Evolutionary conservation across 371 early-diverging fungal species (phyloP).

Genomic region (Rhizopus delemar): DNA sequence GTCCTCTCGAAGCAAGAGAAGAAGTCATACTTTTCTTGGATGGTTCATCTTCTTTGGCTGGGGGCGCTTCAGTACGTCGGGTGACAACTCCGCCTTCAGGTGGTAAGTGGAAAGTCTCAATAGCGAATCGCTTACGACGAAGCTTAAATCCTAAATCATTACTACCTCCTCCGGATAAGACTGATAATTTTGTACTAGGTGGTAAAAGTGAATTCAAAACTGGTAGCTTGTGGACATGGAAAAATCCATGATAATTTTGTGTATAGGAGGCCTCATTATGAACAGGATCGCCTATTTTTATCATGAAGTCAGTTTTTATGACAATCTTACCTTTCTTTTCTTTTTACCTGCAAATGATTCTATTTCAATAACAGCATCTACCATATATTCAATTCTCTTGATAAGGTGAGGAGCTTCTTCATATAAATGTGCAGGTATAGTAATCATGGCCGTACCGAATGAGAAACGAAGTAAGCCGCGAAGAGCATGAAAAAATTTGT

Average conservation of each 20-base stretch:
- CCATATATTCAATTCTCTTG: constrained; percentile 76
- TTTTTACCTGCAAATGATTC: constrained; percentile 88
- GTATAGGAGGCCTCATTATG: constrained; percentile 53
- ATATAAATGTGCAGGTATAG: constrained; percentile 83
- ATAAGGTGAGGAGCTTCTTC: constrained; percentile 59
- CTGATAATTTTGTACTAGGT: constrained; percentile 69
- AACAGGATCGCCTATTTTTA: constrained; percentile 43
- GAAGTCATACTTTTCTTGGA: constrained; percentile 13
- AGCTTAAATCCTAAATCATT: constrained; percentile 85
- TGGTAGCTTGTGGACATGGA: constrained; percentile 83
- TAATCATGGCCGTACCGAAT: constrained; percentile 76
- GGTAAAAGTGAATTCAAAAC: constrained; percentile 77
- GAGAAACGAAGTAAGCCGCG: constrained; percentile 77
- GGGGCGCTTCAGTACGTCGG: constrained; percentile 56
- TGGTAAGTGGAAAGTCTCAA: constrained; percentile 91
- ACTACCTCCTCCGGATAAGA: constrained; percentile 62
- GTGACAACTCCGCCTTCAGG: constrained; percentile 85
- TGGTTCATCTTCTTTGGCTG: constrained; percentile 10
- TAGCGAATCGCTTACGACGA: constrained; percentile 83
- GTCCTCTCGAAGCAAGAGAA: constrained; percentile 26
- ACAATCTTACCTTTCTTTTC: no score
- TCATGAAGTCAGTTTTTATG: no score
- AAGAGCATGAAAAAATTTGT: constrained; percentile 75
- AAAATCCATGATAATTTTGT: constrained; percentile 85
- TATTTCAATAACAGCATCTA: constrained; percentile 85